A percentile compares a stretch with the other conserved stretches of the same genome.
These are phyloP conservation scores for Hirsutella rhossiliensis DNA, from an alignment of 2,329 filamentous ascomycete species.

Conservation along the genomic window DNA sequence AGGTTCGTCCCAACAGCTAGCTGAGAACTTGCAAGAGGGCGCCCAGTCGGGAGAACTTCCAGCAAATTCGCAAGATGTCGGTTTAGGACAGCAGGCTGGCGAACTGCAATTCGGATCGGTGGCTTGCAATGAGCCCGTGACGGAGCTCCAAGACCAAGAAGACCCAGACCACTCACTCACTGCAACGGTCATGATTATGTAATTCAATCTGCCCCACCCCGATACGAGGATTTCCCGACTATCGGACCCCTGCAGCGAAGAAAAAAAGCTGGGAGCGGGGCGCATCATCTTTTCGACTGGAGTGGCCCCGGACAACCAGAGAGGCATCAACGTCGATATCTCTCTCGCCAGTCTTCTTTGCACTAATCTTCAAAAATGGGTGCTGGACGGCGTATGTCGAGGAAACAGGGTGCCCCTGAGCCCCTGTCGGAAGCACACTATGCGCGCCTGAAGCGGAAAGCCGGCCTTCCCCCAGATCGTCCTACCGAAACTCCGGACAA, in stretches of 20 bases:
- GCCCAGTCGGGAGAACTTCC: no score
- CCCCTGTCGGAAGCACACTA: constrained; percentile 70
- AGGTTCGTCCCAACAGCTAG: no score
- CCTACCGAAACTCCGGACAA: constrained; percentile 32
- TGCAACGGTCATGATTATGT: neutral
- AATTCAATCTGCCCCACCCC: neutral
- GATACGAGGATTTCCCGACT: constrained; percentile 22
- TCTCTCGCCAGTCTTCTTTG: neutral
- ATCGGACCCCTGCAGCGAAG: constrained; percentile 16
- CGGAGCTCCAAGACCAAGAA: no score
- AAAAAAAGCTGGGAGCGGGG: constrained; percentile 27
- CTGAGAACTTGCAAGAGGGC: no score
- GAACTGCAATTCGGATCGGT: no score
- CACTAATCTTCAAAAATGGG: constrained; percentile 49
- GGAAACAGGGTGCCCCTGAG: constrained; percentile 83
- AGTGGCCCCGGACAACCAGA: neutral
- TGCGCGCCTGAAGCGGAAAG: constrained; percentile 76
- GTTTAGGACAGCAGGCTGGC: no score
- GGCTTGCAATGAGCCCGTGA: no score
- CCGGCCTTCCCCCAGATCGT: constrained; percentile 51
- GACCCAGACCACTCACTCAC: no score
- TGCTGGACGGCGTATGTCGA: constrained; percentile 72
- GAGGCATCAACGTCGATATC: neutral
- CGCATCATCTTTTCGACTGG: constrained; percentile 4
- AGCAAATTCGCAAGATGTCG: no score